These are phyloP conservation scores for Scheffersomyces lignicola DNA, from an alignment of 1,139 yeast genomes.

Conservation along the genomic window DNA sequence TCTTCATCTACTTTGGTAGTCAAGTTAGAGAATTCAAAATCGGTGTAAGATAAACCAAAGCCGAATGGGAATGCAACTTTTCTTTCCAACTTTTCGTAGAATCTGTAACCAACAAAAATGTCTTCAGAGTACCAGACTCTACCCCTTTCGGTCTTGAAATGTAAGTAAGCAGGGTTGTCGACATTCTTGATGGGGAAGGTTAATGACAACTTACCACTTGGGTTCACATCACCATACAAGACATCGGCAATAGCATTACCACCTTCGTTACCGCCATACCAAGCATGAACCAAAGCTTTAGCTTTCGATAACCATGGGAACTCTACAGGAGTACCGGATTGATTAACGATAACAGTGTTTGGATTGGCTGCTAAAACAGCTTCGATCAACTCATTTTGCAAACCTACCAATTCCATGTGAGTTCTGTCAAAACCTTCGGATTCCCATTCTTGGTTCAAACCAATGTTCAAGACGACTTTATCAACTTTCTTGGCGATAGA, in stretches of 20 bases:
- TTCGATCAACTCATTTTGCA: slow-evolving; percentile 46
- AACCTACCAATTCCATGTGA: slow-evolving; percentile 42
- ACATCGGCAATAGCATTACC: slow-evolving; percentile 27
- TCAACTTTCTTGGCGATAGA: slow-evolving; percentile 29
- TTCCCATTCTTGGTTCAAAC: slow-evolving; percentile 37
- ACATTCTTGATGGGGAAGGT: slow-evolving; percentile 46
- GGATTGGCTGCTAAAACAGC: slow-evolving; percentile 50
- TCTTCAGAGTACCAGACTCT: slow-evolving; percentile 56
- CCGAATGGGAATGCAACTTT: slow-evolving; percentile 61
- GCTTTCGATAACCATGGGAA: slow-evolving; percentile 56
- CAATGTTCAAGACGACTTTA: slow-evolving; percentile 44
- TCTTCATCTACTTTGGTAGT: slow-evolving; percentile 15
- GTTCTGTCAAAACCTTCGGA: slow-evolving; percentile 35
- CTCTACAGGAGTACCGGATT: slow-evolving; percentile 65
- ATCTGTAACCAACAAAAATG: slow-evolving; percentile 60
- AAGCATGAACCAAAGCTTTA: slow-evolving; percentile 50
- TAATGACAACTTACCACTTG: slow-evolving; percentile 31
- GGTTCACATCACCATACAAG: slow-evolving; percentile 25
- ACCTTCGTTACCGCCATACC: slow-evolving; percentile 37
- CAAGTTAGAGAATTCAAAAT: slow-evolving; percentile 28
- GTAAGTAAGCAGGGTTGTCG: slow-evolving; percentile 47
- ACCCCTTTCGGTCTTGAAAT: slow-evolving; percentile 40
- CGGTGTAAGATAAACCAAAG: slow-evolving; percentile 57
- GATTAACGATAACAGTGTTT: slow-evolving; percentile 55
- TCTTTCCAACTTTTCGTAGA: slow-evolving; percentile 50